Base-by-base conservation (phyloP, 2,329 filamentous ascomycete genomes). In the Colletotrichum melonis region DNA sequence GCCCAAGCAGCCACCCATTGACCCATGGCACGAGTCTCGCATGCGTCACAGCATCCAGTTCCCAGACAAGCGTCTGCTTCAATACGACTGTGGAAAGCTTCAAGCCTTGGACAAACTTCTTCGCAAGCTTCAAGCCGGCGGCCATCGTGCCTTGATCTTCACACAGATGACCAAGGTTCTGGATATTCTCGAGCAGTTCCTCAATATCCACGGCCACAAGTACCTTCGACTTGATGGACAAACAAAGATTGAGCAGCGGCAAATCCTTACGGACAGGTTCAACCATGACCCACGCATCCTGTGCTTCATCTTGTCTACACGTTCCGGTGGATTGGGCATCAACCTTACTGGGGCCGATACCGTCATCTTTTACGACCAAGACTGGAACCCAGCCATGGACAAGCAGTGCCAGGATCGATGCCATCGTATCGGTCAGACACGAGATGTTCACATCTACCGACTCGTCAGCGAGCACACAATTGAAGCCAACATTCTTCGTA, bases 351-450 rank as follows among this genome's bases (percentile, higher is more conserved):
- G 97, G 62, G 97, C 97, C 5, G 97, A 98, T 81, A 98, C 95
- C 0, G 97, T 99, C 78, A 98, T 99, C 76, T 99, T 99, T 83
- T 99, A 98, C 83, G 97, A 99, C 79, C 92, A 98, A 73, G 97
- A 99, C 81, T 99, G 97, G 97, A 99, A 99, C 79, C 97, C 97
- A 0, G 97, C 97, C 64, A 99, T 99, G 97, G 97, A 99, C 86
- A 98, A 98, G 83, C 97, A 99, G 83, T 99, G 97, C 79, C 97
- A 99, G 84, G 97, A 99, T 81, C 91, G 97, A 78, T 97, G 95
- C 78, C 97, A 99, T 84, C 94, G 97, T 76, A 99, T 99, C 77
- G 97, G 97, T 1, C 97, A 99, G 82, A 98, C 97, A 0, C 92
- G 97, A 35, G 97, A 99, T 81, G 97, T 99, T 38, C 96, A 98